Conservation (phyloP, 2,329 filamentous ascomycete genomes). For the Fusarium subtropicale region DNA sequence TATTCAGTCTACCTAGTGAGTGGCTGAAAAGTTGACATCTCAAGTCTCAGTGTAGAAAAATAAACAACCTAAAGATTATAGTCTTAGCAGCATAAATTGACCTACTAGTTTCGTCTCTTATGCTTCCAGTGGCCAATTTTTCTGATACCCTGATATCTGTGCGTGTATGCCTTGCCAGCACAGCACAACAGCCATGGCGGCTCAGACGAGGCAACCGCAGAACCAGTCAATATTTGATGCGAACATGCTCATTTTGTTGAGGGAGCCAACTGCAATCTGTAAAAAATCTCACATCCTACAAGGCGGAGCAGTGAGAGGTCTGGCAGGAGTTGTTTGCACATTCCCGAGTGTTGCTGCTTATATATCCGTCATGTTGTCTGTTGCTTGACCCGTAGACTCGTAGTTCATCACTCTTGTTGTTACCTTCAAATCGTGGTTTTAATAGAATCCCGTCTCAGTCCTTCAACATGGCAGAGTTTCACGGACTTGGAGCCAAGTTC, state of each 20-base stretch:
- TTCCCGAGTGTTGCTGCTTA: conserved; percentile 3
- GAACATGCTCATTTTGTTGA: conserved; percentile 16
- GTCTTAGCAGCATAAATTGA: too few species aligned
- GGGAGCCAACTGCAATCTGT: conserved; percentile 39
- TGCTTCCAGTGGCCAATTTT: too few species aligned
- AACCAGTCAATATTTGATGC: not conserved
- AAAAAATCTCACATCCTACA: conserved; percentile 27
- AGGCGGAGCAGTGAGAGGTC: not conserved
- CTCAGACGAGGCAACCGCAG: conserved; percentile 36
- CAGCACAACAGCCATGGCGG: conserved; percentile 24
- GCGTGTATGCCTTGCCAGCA: conserved; percentile 30
- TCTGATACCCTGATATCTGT: not conserved
- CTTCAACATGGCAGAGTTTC: conserved; percentile 38
- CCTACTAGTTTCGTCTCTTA: too few species aligned
- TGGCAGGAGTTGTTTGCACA: conserved; percentile 3
- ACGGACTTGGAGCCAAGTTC: conserved; percentile 43
- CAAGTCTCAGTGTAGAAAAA: too few species aligned
- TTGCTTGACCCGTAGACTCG: not conserved
- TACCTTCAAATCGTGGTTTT: not conserved
- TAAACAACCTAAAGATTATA: too few species aligned
- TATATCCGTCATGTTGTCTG: conserved; percentile 13
- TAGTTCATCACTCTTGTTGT: not conserved
- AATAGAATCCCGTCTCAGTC: not conserved
- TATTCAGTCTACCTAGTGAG: not conserved
- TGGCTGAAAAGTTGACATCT: too few species aligned